Conservation (phyloP, 1,284 basidiomycete species). For the Meripilus lineatus region DNA sequence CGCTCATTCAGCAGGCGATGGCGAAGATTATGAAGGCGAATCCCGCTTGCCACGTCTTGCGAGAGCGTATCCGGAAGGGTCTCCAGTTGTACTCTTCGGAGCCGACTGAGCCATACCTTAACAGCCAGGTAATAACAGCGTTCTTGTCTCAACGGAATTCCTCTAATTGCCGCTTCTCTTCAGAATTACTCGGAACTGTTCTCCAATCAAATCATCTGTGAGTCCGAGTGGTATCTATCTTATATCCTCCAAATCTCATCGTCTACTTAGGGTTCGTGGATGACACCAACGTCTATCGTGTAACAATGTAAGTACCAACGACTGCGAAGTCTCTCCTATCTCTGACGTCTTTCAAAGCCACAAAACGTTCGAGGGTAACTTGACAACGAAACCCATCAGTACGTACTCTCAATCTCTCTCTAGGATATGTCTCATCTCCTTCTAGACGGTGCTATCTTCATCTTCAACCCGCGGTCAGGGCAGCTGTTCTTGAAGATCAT, state of each 20-base stretch:
- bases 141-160: constrained; percentile 14
- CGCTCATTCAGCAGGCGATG: constrained; percentile 98
- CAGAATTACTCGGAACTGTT: constrained; percentile 96
- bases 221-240: constrained; percentile 22
- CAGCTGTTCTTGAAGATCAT: constrained; percentile 99
- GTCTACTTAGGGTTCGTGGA: constrained; percentile 83
- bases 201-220: constrained; percentile 99
- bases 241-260: constrained; percentile 10
- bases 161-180: constrained; percentile 7
- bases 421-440: constrained; percentile 4
- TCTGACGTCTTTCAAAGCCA: constrained; percentile 44
- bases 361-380: constrained; percentile 99
- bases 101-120: constrained; percentile 98
- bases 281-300: constrained; percentile 99
- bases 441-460: constrained; percentile 95
- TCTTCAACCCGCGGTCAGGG: constrained; percentile 98
- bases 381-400: constrained; percentile 99
- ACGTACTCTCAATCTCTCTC: constrained; percentile 21
- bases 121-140: constrained; percentile 63
- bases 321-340: background rate
- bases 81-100: constrained; percentile 98
- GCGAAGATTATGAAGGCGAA: constrained; percentile 99
- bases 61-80: constrained; percentile 98
- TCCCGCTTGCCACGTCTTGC: constrained; percentile 95
- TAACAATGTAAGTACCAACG: constrained; percentile 84